These are phyloP conservation scores for Euphorbia celastroides DNA, from an alignment of 441 rosid species.

Conservation along the genomic window DNA sequence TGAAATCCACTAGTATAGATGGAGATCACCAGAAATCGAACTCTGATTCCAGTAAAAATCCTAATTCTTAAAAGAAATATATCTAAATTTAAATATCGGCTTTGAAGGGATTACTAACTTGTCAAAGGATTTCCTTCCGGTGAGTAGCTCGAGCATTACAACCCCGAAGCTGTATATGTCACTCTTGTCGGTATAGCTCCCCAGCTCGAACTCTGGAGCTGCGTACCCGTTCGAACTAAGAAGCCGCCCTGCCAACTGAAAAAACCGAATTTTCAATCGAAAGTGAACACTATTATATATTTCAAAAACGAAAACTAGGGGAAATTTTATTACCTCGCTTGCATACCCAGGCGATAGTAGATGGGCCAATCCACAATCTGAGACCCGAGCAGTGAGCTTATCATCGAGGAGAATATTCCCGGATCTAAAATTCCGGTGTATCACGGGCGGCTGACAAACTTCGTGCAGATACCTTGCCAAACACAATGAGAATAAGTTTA, in stretches of 20 bases:
- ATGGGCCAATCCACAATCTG: conserved; percentile 76
- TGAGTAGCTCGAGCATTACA: conserved; percentile 85
- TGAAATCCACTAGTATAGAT: background rate
- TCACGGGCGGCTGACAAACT: conserved; percentile 67
- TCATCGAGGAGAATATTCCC: conserved; percentile 71
- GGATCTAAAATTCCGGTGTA: conserved; percentile 72
- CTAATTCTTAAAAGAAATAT: no score
- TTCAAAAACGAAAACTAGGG: background rate
- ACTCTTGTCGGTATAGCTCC: conserved; percentile 75
- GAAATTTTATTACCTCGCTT: conserved; percentile 41
- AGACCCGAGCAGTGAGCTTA: conserved; percentile 51
- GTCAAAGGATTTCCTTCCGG: conserved; percentile 68
- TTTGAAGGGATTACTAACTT: conserved; percentile 36
- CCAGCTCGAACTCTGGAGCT: conserved; percentile 76
- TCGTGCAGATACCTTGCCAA: conserved; percentile 74
- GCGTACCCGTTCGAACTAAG: conserved; percentile 61
- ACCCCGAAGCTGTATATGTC: conserved; percentile 93
- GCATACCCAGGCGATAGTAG: conserved; percentile 43
- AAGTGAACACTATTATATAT: background rate
- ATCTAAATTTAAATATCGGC: background rate
- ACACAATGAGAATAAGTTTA: conserved; percentile 7
- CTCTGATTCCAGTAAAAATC: no score
- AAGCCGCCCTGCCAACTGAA: conserved; percentile 81
- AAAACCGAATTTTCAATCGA: conserved; percentile 16
- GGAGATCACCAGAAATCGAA: background rate